Conservation (phyloP, 1,139 yeast genomes). For the Pichia sp. region DNA sequence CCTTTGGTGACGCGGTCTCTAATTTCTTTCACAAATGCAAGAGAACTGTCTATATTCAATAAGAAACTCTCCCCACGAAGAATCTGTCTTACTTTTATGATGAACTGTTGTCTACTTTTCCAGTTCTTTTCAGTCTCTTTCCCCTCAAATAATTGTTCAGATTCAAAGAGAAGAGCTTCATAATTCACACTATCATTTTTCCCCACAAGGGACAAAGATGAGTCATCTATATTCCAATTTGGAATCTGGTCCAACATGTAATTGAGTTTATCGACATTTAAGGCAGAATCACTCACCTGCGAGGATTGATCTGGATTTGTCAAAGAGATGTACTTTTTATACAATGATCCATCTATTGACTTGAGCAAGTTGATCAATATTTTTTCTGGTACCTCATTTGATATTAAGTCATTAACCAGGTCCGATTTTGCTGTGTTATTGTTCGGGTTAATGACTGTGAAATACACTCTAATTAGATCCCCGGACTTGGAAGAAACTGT, state of each 20-base stretch:
- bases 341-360: conserved; percentile 31
- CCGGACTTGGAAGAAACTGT: conserved; percentile 35
- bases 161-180: conserved; percentile 35
- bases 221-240: conserved; percentile 22
- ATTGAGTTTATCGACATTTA: conserved; percentile 13
- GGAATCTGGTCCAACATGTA: conserved; percentile 17
- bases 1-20: conserved; percentile 68
- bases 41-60: conserved; percentile 6
- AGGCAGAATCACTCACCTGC: background rate
- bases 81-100: conserved; percentile 53
- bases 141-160: conserved; percentile 46
- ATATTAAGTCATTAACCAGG: conserved; percentile 44
- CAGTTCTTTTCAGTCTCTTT: conserved; percentile 91
- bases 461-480: conserved; percentile 39
- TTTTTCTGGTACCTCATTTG: conserved; percentile 36
- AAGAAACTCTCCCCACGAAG: conserved; percentile 49
- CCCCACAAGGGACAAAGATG: conserved; percentile 15
- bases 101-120: conserved; percentile 63
- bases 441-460: conserved; percentile 34
- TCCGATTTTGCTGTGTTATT: conserved; percentile 44
- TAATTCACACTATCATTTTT: conserved; percentile 35
- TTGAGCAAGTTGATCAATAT: conserved; percentile 34
- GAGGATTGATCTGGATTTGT: conserved; percentile 6
- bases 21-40: conserved; percentile 35
- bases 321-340: conserved; percentile 19